Evolutionary conservation across 345 rosid species (phyloP).

Genomic region (Gossypium turneri): DNA sequence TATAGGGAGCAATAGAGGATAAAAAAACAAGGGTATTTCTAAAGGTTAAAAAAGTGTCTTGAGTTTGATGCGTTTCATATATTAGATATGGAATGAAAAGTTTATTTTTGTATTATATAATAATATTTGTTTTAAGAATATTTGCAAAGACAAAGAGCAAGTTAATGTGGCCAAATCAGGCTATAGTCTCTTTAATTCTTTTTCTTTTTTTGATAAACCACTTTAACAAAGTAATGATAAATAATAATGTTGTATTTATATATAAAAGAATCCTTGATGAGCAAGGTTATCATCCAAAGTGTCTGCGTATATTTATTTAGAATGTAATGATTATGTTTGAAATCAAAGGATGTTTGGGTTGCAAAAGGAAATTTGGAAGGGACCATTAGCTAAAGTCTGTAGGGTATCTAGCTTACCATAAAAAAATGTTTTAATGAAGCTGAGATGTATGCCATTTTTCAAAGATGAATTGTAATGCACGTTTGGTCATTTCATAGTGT

Average conservation of each 20-base stretch:
- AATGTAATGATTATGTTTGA: background rate
- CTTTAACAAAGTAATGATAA: background rate
- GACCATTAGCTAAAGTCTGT: background rate
- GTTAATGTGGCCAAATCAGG: background rate
- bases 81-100: background rate
- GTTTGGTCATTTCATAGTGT: background rate
- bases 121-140: background rate
- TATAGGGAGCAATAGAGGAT: background rate
- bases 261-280: background rate
- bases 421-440: background rate
- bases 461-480: background rate
- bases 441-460: background rate
- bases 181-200: background rate
- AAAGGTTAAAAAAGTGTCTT: background rate
- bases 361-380: background rate
- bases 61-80: background rate
- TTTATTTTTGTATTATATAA: background rate
- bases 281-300: background rate
- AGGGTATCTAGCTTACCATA: no score
- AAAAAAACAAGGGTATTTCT: background rate
- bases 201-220: background rate
- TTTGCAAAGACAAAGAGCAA: background rate
- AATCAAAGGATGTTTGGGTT: background rate
- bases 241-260: background rate
- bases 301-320: background rate